A percentile compares a stretch with the other conserved stretches of the same genome.
Conservation (phyloP, 495 filamentous ascomycete species). For the Hyaloscypha hepaticicola region DNA sequence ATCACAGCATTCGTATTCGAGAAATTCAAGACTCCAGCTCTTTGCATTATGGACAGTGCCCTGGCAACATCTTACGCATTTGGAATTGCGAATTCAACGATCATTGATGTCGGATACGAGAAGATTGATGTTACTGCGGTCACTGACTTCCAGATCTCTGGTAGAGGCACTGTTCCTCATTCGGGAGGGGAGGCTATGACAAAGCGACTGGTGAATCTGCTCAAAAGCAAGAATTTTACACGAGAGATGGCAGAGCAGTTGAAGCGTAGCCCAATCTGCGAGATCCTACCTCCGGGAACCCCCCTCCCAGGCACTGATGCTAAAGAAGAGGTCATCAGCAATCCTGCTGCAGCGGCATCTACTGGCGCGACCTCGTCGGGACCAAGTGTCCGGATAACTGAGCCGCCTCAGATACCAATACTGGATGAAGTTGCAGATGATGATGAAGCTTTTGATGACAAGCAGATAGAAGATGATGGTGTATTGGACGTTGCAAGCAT, state of each 20-base stretch:
- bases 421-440: conserved; percentile 55
- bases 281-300: conserved; percentile 72
- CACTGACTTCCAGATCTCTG: conserved; percentile 68
- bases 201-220: conserved; percentile 63
- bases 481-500: conserved; percentile 93
- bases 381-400: conserved; percentile 32
- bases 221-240: conserved; percentile 68
- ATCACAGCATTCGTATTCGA: conserved; percentile 94
- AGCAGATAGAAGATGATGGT: conserved; percentile 67
- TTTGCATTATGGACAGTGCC: conserved; percentile 82
- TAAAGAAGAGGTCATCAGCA: conserved; percentile 49
- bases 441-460: conserved; percentile 43
- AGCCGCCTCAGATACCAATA: conserved; percentile 44
- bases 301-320: conserved; percentile 53
- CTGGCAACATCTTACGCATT: conserved; percentile 82
- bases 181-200: conserved; percentile 92
- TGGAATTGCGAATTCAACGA: conserved; percentile 69
- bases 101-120: conserved; percentile 85
- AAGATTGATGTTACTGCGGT: conserved; percentile 93
- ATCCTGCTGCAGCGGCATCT: conserved; percentile 57
- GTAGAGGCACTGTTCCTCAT: conserved; percentile 60
- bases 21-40: conserved; percentile 89
- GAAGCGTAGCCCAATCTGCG: conserved; percentile 84
- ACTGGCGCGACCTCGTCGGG: conserved; percentile 45
- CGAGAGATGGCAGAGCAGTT: conserved; percentile 93